These are phyloP conservation scores for Grifola frondosa DNA, from an alignment of 1,284 basidiomycete species.

Conservation along the genomic window DNA sequence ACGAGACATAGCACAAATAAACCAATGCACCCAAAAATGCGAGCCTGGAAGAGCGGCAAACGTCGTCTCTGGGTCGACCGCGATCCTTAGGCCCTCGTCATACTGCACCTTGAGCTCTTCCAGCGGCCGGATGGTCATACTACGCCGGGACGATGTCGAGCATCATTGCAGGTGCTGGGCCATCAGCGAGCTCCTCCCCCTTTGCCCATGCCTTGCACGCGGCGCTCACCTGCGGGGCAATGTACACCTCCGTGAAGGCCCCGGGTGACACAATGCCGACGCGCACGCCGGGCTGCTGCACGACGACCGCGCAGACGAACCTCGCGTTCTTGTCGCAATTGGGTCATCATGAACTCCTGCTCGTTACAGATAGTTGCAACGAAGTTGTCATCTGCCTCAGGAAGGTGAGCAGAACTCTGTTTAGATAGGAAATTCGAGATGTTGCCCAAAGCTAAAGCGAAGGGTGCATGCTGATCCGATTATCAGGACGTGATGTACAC, in stretches of 20 bases:
- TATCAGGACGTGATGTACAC: constrained; percentile 1
- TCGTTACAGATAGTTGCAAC: constrained; percentile 52
- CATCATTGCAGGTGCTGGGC: constrained; percentile 36
- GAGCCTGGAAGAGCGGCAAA: constrained; percentile 80
- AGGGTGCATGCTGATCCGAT: constrained; percentile 52
- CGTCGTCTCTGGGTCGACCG: constrained; percentile 69
- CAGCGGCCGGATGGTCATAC: constrained; percentile 51
- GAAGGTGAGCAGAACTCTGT: constrained; percentile 39
- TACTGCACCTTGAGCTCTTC: constrained; percentile 54
- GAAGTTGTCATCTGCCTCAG: constrained; percentile 56
- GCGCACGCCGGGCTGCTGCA: constrained; percentile 67
- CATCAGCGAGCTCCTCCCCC: constrained; percentile 47
- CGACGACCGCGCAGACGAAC: constrained; percentile 79
- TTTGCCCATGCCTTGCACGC: constrained; percentile 60
- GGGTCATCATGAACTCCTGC: constrained; percentile 49
- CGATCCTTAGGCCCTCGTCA: constrained; percentile 68
- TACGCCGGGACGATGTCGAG: constrained; percentile 54
- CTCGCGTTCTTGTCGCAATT: constrained; percentile 64
- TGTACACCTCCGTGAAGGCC: constrained; percentile 64
- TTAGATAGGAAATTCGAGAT: constrained; percentile 56
- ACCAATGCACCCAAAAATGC: constrained; percentile 67
- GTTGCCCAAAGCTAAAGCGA: constrained; percentile 49
- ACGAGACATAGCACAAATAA: neutral
- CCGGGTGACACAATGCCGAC: constrained; percentile 66
- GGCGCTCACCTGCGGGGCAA: constrained; percentile 69